phyloP scores from a whole-genome alignment of 192 early-diverging fungal genomes.

The Coemansia sp. region DNA sequence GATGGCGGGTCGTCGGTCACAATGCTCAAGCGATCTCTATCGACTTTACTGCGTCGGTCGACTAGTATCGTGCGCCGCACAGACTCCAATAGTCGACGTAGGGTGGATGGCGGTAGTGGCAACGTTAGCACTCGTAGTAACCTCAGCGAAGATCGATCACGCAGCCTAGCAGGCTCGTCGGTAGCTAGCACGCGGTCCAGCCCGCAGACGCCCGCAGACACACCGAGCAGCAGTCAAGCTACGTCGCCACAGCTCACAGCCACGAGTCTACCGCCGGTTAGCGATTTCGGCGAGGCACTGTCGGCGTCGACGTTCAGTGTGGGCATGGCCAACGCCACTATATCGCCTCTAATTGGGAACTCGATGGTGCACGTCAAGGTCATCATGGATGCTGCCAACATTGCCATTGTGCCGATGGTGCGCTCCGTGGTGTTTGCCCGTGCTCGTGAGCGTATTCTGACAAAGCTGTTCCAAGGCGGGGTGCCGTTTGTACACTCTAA shows the following conservation, averaged over 20 bases:
- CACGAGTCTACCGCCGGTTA: not conserved
- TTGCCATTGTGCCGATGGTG: constrained; percentile 41
- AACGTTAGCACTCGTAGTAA: constrained; percentile 6
- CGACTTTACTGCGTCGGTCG: constrained; percentile 47
- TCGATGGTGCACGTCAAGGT: constrained; percentile 57
- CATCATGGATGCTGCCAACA: constrained; percentile 31
- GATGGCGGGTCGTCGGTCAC: constrained; percentile 8
- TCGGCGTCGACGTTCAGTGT: constrained; percentile 39
- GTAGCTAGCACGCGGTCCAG: not conserved
- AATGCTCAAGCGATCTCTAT: constrained; percentile 43
- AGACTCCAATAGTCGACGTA: constrained; percentile 12
- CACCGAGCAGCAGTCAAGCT: constrained; percentile 5
- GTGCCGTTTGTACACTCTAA: constrained; percentile 48
- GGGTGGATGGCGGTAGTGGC: not conserved
- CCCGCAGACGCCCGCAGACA: not conserved
- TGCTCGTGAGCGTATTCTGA: constrained; percentile 53
- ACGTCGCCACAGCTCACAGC: not conserved
- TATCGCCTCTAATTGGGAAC: constrained; percentile 49
- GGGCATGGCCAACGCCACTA: constrained; percentile 16
- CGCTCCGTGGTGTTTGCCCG: constrained; percentile 52
- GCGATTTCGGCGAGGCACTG: constrained; percentile 23
- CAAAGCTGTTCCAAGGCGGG: constrained; percentile 49
- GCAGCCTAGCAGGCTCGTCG: constrained; percentile 1
- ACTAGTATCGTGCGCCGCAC: constrained; percentile 38
- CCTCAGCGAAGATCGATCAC: constrained; percentile 15